These are phyloP conservation scores for Sphagnum fallax DNA, from an alignment of 228 moss, liverwort and hornwort genomes.

Conservation along the genomic window DNA sequence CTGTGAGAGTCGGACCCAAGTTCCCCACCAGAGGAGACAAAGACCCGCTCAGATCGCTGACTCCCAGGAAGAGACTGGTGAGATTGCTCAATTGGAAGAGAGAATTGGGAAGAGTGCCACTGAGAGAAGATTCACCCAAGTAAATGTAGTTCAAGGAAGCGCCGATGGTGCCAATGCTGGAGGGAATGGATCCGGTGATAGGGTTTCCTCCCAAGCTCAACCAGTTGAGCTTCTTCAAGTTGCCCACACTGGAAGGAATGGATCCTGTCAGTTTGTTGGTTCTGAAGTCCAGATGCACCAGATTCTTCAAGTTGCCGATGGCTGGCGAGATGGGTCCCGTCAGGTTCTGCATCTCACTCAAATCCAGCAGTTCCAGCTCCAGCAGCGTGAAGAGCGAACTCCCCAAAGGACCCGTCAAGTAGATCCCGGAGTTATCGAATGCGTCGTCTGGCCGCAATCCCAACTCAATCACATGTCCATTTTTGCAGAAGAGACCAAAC, in stretches of 20 bases:
- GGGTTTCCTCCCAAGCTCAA: conserved; percentile 20
- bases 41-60: conserved; percentile 22
- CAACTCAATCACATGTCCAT: conserved; percentile 20
- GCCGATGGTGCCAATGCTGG: conserved; percentile 27
- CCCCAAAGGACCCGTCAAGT: conserved; percentile 32
- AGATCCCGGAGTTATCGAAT: conserved; percentile 17
- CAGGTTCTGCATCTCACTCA: conserved; percentile 19
- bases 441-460: conserved; percentile 23
- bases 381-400: conserved; percentile 22
- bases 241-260: too few species aligned
- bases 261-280: too few species aligned
- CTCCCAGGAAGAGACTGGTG: conserved; percentile 12
- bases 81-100: conserved; percentile 25
- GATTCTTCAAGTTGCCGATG: conserved; percentile 32
- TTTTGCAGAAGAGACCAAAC: conserved; percentile 11
- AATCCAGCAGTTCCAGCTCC: conserved; percentile 15
- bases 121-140: conserved; percentile 14
- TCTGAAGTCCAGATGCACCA: too few species aligned
- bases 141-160: conserved; percentile 17
- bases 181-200: conserved; percentile 31
- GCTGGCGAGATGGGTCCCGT: conserved; percentile 26
- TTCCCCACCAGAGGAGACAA: conserved; percentile 28
- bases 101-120: conserved; percentile 23
- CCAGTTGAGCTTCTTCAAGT: background rate
- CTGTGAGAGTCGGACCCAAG: conserved; percentile 10